Conservation (phyloP, 495 filamentous ascomycete genomes). For the Lasiosphaeriaceae sp. region DNA sequence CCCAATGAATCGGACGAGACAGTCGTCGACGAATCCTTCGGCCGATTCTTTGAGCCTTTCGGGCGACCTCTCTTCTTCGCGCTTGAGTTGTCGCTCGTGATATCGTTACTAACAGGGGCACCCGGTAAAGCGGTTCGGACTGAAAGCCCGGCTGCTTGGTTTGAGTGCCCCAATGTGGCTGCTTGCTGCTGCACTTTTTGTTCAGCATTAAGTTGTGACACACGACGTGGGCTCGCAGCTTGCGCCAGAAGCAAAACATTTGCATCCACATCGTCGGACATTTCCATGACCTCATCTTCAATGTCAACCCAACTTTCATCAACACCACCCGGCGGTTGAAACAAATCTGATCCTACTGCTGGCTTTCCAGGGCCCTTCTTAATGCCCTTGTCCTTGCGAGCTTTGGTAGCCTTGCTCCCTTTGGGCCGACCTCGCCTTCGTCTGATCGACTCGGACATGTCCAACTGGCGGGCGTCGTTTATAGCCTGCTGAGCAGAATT, state of each 20-base stretch:
- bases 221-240: constrained; percentile 12
- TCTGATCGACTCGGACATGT: constrained; percentile 22
- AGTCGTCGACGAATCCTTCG: constrained; percentile 28
- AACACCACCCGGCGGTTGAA: not conserved
- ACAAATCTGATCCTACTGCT: not conserved
- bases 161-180: not conserved
- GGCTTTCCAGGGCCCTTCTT: constrained; percentile 38
- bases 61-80: constrained; percentile 34
- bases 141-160: not conserved
- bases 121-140: constrained; percentile 16
- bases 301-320: constrained; percentile 30
- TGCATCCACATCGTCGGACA: constrained; percentile 20
- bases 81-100: constrained; percentile 18
- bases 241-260: constrained; percentile 26
- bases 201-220: not conserved
- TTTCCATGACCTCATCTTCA: constrained; percentile 15
- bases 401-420: constrained; percentile 48
- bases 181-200: not conserved
- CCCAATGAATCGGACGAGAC: constrained; percentile 7
- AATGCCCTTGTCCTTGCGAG: constrained; percentile 46
- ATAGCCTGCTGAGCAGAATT: constrained; percentile 16
- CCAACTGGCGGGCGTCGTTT: constrained; percentile 22
- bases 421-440: constrained; percentile 49
- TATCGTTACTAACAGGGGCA: not conserved
- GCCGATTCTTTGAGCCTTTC: constrained; percentile 48